phyloP scores from a whole-genome alignment of 441 rosid species.

The Gossypium davidsonii region DNA sequence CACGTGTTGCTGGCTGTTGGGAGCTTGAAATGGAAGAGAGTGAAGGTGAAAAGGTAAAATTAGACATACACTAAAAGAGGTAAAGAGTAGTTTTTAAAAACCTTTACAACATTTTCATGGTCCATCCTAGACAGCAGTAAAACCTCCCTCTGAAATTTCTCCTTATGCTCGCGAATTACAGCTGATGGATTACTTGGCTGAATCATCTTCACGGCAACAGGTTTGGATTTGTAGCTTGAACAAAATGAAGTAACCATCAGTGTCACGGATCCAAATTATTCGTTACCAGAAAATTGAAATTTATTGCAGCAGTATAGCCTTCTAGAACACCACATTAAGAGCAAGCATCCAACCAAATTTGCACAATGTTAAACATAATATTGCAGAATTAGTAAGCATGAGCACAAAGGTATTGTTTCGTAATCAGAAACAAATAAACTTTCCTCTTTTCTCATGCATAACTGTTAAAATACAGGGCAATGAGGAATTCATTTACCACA shows the following conservation, averaged over 20 bases:
- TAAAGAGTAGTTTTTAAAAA: conserved; percentile 8
- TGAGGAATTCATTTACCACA: background rate
- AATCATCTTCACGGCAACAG: conserved; percentile 56
- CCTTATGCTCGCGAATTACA: conserved; percentile 29
- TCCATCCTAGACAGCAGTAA: conserved; percentile 36
- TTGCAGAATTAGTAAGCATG: background rate
- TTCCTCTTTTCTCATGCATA: background rate
- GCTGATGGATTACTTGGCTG: conserved; percentile 36
- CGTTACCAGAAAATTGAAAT: background rate
- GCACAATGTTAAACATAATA: background rate
- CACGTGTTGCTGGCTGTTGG: background rate
- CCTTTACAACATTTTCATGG: conserved; percentile 59
- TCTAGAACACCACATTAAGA: background rate
- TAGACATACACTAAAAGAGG: background rate
- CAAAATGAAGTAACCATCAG: conserved; percentile 10
- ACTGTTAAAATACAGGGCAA: background rate
- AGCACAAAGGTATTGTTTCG: background rate
- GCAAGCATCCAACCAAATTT: background rate
- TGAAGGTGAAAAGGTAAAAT: background rate
- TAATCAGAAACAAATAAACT: background rate
- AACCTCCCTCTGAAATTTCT: conserved; percentile 53
- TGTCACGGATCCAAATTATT: background rate
- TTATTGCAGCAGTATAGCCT: background rate
- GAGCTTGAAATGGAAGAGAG: conserved; percentile 1
- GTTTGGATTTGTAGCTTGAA: conserved; percentile 29